Evolutionary conservation across 1,139 yeast genomes (phyloP).

Genomic region (Suhomyces yuchorum): DNA sequence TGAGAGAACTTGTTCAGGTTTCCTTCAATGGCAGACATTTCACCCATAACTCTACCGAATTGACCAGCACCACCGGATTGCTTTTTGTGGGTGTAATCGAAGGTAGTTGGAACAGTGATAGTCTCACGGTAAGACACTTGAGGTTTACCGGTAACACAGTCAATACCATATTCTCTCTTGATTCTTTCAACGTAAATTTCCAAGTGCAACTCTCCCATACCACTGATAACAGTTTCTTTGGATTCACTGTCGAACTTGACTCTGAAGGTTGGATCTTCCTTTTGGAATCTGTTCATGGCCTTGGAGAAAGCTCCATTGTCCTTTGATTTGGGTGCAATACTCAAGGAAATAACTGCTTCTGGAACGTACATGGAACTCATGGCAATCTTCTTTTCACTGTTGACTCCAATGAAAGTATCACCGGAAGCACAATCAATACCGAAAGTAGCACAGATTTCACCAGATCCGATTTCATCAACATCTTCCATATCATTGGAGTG

Average conservation of each 20-base stretch:
- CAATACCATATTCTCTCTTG: conserved; percentile 95
- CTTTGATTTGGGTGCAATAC: conserved; percentile 84
- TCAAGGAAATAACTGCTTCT: conserved; percentile 93
- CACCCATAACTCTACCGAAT: conserved; percentile 95
- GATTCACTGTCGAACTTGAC: conserved; percentile 89
- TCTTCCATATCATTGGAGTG: conserved; percentile 99
- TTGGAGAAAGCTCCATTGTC: conserved; percentile 87
- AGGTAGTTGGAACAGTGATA: conserved; percentile 68
- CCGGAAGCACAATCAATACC: conserved; percentile 99
- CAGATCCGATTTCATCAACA: conserved; percentile 92
- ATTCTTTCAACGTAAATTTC: conserved; percentile 98
- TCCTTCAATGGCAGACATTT: conserved; percentile 64
- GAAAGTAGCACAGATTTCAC: conserved; percentile 98
- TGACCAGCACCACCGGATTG: conserved; percentile 99
- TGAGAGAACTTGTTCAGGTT: conserved; percentile 72
- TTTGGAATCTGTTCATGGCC: conserved; percentile 96
- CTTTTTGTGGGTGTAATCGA: conserved; percentile 94
- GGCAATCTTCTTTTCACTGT: conserved; percentile 73
- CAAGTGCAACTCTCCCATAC: conserved; percentile 98
- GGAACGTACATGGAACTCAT: conserved; percentile 99
- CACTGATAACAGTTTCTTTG: conserved; percentile 93
- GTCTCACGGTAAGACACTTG: conserved; percentile 98
- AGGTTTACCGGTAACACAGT: conserved; percentile 94
- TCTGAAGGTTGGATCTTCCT: conserved; percentile 97
- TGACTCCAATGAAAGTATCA: conserved; percentile 81